Conservation (phyloP, 2,329 filamentous ascomycete genomes). For the Leptosphaerulina australis region DNA sequence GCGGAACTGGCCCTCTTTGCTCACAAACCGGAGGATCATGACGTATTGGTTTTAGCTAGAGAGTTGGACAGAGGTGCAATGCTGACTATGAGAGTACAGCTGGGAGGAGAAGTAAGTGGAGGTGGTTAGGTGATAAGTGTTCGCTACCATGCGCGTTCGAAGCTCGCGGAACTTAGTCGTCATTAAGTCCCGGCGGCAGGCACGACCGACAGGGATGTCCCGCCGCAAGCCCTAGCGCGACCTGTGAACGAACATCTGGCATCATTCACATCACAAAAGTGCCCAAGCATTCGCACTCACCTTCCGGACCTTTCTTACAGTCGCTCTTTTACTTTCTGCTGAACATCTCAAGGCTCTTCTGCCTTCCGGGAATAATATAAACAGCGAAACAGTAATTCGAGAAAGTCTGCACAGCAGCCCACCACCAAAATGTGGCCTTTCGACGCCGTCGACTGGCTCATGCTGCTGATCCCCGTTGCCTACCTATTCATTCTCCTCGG, state of each 20-base stretch:
- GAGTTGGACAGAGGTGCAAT: neutral
- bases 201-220: conserved; percentile 15
- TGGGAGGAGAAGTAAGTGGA: neutral
- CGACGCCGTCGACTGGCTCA: conserved; percentile 74
- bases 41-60: neutral
- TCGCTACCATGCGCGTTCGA: conserved; percentile 8
- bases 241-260: conserved; percentile 19
- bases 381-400: neutral
- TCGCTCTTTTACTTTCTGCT: conserved; percentile 12
- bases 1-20: conserved; percentile 90
- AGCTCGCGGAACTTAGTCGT: conserved; percentile 17
- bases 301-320: conserved; percentile 4
- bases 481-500: conserved; percentile 88
- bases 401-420: conserved; percentile 13
- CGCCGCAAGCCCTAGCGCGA: conserved; percentile 10
- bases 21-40: conserved; percentile 87
- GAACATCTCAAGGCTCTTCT: neutral
- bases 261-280: conserved; percentile 18
- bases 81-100: conserved; percentile 2
- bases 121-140: conserved; percentile 4
- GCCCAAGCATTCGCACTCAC: conserved; percentile 7
- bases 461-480: conserved; percentile 83
- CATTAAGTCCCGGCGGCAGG: conserved; percentile 8
- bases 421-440: conserved; percentile 43
- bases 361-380: neutral